These are phyloP conservation scores for Macrolepiota albuminosa DNA, from an alignment of 768 basidiomycete genomes.

Conservation along the genomic window DNA sequence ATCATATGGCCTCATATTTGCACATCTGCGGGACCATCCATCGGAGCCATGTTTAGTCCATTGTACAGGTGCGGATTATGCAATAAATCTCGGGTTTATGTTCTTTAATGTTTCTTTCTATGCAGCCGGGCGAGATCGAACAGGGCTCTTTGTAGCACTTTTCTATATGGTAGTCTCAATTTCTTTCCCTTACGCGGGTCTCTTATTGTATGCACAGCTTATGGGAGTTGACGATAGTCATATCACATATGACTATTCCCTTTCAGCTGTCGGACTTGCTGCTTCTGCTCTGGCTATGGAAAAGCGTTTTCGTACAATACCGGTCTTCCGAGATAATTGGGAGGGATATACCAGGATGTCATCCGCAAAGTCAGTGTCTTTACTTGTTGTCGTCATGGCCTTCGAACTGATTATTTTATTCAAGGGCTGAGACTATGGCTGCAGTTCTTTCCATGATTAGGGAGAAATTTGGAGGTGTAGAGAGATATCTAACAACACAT, in stretches of 20 bases:
- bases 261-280: constrained; percentile 33
- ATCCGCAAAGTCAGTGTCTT: constrained; percentile 24
- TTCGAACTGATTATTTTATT: constrained; percentile 6
- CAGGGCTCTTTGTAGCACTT: constrained; percentile 33
- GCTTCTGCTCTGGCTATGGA: constrained; percentile 26
- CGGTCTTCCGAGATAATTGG: constrained; percentile 28
- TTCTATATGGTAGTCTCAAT: constrained; percentile 25
- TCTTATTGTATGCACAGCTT: constrained; percentile 21
- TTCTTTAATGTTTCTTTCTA: background rate
- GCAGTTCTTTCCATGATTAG: constrained; percentile 26
- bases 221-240: constrained; percentile 34
- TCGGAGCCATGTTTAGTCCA: constrained; percentile 36
- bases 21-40: constrained; percentile 32
- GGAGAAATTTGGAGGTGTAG: constrained; percentile 31
- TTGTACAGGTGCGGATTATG: constrained; percentile 32
- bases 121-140: constrained; percentile 40
- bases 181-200: background rate
- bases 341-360: constrained; percentile 30
- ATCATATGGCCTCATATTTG: constrained; percentile 29
- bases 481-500: constrained; percentile 26
- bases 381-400: background rate
- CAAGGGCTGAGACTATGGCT: constrained; percentile 33
- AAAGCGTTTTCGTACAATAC: constrained; percentile 22
- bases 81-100: background rate
- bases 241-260: constrained; percentile 35